Conservation (phyloP, 2,329 filamentous ascomycete species). For the Diaporthe vexans region DNA sequence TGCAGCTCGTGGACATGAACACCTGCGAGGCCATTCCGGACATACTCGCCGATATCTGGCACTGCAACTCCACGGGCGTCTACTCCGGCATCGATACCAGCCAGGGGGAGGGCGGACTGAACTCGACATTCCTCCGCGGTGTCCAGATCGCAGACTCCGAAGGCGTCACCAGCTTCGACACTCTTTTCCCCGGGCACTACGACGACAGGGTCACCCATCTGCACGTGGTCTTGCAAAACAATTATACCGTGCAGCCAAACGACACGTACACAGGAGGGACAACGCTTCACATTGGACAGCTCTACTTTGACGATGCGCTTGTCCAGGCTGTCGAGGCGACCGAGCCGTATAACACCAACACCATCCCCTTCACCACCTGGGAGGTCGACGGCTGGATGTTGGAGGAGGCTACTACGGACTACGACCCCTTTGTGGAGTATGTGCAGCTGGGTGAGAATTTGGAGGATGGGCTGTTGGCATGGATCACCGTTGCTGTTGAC, state of each 20-base stretch:
- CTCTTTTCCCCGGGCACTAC: slow-evolving; percentile 61
- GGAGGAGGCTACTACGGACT: slow-evolving; percentile 49
- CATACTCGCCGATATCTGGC: slow-evolving; percentile 60
- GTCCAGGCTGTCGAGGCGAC: slow-evolving; percentile 53
- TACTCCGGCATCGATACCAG: slow-evolving; percentile 54
- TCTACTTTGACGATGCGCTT: slow-evolving; percentile 58
- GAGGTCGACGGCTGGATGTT: slow-evolving; percentile 49
- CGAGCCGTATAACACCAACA: slow-evolving; percentile 55
- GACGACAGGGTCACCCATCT: slow-evolving; percentile 57
- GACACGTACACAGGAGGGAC: slow-evolving; percentile 55
- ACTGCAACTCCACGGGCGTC: slow-evolving; percentile 60
- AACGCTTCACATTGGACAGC: slow-evolving; percentile 58
- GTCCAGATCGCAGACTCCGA: slow-evolving; percentile 61
- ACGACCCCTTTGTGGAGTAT: slow-evolving; percentile 67
- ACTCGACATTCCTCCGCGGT: slow-evolving; percentile 63
- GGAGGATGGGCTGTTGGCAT: slow-evolving; percentile 31
- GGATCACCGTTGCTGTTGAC: slow-evolving; percentile 40
- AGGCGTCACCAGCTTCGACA: slow-evolving; percentile 64
- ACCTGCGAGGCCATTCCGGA: slow-evolving; percentile 57
- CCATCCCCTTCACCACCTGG: slow-evolving; percentile 49
- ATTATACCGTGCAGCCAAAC: slow-evolving; percentile 52
- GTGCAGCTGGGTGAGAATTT: slow-evolving; percentile 7
- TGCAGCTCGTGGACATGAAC: slow-evolving; percentile 61
- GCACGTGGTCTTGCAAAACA: slow-evolving; percentile 56
- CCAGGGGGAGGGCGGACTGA: slow-evolving; percentile 51